Evolutionary conservation across 2,329 filamentous ascomycete genomes (phyloP), one percentile per base, ranked within the genome.

Genomic region (Decorospora gaudefroyi): DNA sequence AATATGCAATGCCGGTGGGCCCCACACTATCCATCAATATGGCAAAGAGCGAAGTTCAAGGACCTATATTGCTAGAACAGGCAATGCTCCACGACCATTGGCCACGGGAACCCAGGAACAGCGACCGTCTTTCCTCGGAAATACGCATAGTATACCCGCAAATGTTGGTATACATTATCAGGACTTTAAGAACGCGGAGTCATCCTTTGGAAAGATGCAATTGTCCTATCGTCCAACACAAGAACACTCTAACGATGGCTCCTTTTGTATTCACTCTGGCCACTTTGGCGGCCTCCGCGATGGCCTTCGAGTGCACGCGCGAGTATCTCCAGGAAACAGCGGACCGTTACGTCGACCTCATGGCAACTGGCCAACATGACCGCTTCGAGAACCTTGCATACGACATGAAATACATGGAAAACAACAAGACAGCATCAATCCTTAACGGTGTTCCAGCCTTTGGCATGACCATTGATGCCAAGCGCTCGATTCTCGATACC

Each of bases 391-490:
- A 53, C 13, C 44, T 53, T 7, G 47, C 47, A 4, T 53, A 53
- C 31, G 46, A 47, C 1, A 46, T 59, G 43, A 44, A 45, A 18
- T 62, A 61, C 35, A 28, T 46, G 8, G 60, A 63, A 40, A 57
- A 63, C 26, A 46, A 45, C 36, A 34, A 42, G 16, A 42, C 49
- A 2, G 15, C 46, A 25, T 41, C 47, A 9, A 53, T 61, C 10
- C 30, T 49, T 16, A 51, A 29, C 26, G 51, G 53, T 15, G 51
- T 50, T 8, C 54, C 61, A 12, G 44, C 56, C 10, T 45, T 50
- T 12, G 48, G 55, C 18, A 37, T 62, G 12, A 42, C 40, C 22
- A 46, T 60, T 13, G 55, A 57, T 31, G 26, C 47, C 26, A 57
- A 51, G 8, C 52, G 46, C 32, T 62, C 51, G 4, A 37, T 54